phyloP scores from a whole-genome alignment of 768 basidiomycete genomes.

The Boletus pseudo-olivaceus region DNA sequence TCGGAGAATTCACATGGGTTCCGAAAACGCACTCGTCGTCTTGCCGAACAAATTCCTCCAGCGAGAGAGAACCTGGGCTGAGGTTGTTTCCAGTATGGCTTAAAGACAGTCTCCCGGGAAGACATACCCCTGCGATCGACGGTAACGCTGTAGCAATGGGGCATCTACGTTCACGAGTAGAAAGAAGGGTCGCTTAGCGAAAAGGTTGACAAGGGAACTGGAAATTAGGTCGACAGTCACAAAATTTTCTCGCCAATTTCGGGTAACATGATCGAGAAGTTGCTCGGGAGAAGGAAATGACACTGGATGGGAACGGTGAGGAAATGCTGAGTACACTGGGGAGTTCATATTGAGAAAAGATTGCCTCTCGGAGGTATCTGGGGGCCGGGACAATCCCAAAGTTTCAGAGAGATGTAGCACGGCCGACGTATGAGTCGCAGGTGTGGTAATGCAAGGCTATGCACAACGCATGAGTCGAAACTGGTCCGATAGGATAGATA shows the following conservation, averaged over 20 bases:
- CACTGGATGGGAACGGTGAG: slow-evolving; percentile 20
- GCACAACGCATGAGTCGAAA: not conserved
- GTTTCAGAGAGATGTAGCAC: not conserved
- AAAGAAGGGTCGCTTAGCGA: slow-evolving; percentile 87
- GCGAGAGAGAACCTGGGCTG: slow-evolving; percentile 32
- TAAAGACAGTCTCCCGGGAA: not conserved
- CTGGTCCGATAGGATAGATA: not conserved
- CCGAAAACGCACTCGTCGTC: slow-evolving; percentile 73
- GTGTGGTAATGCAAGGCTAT: slow-evolving; percentile 7
- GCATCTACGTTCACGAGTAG: slow-evolving; percentile 82
- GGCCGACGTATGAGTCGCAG: not conserved
- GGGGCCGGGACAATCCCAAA: not conserved
- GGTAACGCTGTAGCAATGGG: slow-evolving; percentile 67
- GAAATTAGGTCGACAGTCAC: slow-evolving; percentile 75
- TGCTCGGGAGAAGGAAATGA: slow-evolving; percentile 45
- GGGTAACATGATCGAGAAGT: slow-evolving; percentile 73
- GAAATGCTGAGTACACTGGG: slow-evolving; percentile 12
- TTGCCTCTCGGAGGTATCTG: slow-evolving; percentile 3
- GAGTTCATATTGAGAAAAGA: slow-evolving; percentile 24
- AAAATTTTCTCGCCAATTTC: slow-evolving; percentile 74
- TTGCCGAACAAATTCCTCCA: slow-evolving; percentile 72
- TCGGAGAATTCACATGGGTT: slow-evolving; percentile 10
- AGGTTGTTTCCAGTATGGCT: slow-evolving; percentile 6
- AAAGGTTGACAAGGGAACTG: slow-evolving; percentile 55
- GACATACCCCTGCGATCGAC: slow-evolving; percentile 51